Base-by-base conservation (phyloP, 2,329 filamentous ascomycete genomes). In the Hypoxylon sp. region DNA sequence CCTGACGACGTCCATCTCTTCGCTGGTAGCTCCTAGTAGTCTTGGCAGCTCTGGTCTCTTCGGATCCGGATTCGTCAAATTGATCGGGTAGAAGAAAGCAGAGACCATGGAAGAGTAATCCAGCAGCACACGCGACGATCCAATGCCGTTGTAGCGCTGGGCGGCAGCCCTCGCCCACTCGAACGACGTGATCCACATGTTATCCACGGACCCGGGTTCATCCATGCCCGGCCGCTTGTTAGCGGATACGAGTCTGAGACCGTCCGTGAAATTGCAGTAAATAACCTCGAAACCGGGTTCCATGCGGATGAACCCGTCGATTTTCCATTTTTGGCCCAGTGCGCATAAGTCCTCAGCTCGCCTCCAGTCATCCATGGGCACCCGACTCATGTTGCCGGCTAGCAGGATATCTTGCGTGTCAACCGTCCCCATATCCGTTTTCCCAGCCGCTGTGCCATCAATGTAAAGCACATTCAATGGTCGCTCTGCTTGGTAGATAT, bases 401-500 rank as follows among this genome's bases (percentile, higher is more conserved):
- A 93, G 80, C 0, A 93, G 73, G 1, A 83, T 74, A 71, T 93
- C 90, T 71, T 92, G 89, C 0, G 86, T 83, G 72, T 93, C 90
- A 2, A 92, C 81, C 0, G 90, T 91, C 2, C 90, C 91, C 73
- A 88, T 87, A 1, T 73, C 52, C 0, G 86, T 87, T 70, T 93
- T 93, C 1, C 83, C 90, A 0, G 89, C 91, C 2, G 86, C 85
- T 81, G 90, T 88, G 3, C 91, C 91, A 73, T 93, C 91, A 14
- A 93, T 75, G 71, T 92, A 91, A 2, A 93, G 78, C 2, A 92
- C 79, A 9, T 84, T 83, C 0, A 92, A 78, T 3, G 85, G 79
- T 12, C 85, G 82, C 1, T 79, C 84, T 2, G 89, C 84, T 5
- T 82, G 81, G 73, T 92, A 93, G 0, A 85, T 89, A 71, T 93